A percentile compares a stretch with the other conserved stretches of the same genome.
phyloP scores from a whole-genome alignment of 2,329 filamentous ascomycete species.

The Simplicillium sp. region DNA sequence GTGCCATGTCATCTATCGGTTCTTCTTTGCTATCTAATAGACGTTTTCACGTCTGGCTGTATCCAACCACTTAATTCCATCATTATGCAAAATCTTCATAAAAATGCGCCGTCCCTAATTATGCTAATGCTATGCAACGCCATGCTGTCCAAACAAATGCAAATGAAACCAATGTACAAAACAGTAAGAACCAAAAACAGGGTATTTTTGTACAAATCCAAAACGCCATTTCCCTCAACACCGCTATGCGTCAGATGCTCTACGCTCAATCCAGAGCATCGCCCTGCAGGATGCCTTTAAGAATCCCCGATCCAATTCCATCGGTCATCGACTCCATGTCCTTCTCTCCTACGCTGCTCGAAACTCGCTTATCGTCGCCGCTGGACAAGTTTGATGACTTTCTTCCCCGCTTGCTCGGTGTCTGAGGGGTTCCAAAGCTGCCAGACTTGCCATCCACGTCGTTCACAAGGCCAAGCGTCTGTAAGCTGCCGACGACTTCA shows the following conservation, averaged over 20 bases:
- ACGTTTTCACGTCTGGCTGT: no score
- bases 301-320: slow-evolving; percentile 49
- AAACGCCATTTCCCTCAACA: no score
- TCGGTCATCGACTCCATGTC: slow-evolving; percentile 67
- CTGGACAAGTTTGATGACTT: slow-evolving; percentile 32
- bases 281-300: slow-evolving; percentile 52
- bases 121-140: background rate
- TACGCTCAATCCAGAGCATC: slow-evolving; percentile 42
- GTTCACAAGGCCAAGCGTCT: slow-evolving; percentile 74
- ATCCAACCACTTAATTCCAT: no score
- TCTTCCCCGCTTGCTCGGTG: slow-evolving; percentile 61
- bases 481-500: slow-evolving; percentile 81
- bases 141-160: background rate
- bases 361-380: slow-evolving; percentile 67
- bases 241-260: no score
- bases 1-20: no score
- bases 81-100: no score
- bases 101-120: no score
- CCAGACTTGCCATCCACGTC: slow-evolving; percentile 61
- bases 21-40: no score
- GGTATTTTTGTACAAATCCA: no score
- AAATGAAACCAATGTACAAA: no score
- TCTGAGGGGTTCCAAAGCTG: slow-evolving; percentile 54
- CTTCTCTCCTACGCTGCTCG: slow-evolving; percentile 69
- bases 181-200: no score